Conservation (phyloP, 106 monocot species). For the Allium cepa region DNA sequence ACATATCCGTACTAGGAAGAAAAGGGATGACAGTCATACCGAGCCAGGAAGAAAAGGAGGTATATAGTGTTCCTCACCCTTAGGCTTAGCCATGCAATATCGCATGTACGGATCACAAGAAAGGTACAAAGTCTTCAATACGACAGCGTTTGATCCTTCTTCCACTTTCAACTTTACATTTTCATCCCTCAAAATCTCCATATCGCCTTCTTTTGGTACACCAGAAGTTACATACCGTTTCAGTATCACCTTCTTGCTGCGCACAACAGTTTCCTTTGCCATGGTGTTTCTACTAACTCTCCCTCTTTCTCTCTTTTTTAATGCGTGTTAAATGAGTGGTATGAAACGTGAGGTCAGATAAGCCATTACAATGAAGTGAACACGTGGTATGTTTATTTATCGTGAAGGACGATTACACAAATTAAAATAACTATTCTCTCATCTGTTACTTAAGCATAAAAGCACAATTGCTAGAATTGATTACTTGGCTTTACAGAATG, state of each 20-base stretch:
- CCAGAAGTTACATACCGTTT: conserved; percentile 3
- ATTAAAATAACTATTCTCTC: too few species aligned
- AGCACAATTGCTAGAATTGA: too few species aligned
- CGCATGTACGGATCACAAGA: conserved; percentile 46
- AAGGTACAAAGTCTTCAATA: conserved; percentile 28
- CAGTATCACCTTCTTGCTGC: conserved; percentile 16
- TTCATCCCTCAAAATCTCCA: conserved; percentile 8
- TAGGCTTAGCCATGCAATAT: conserved; percentile 9
- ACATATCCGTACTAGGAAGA: not conserved
- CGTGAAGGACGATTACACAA: too few species aligned
- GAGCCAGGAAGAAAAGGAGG: conserved; percentile 14
- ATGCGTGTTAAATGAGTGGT: not conserved
- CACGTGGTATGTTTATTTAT: too few species aligned
- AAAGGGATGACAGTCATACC: not conserved
- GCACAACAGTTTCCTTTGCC: too few species aligned
- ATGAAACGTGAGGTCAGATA: too few species aligned
- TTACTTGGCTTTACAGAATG: too few species aligned
- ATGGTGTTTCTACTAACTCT: not conserved
- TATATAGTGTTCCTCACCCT: conserved; percentile 7
- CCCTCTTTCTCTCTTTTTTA: not conserved
- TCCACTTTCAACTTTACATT: conserved; percentile 7
- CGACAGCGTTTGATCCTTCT: conserved; percentile 14
- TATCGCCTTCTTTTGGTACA: conserved; percentile 1
- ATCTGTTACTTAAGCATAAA: too few species aligned
- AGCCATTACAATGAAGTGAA: too few species aligned